phyloP scores from a whole-genome alignment of 495 filamentous ascomycete genomes.

The Chlorociboria aeruginascens region DNA sequence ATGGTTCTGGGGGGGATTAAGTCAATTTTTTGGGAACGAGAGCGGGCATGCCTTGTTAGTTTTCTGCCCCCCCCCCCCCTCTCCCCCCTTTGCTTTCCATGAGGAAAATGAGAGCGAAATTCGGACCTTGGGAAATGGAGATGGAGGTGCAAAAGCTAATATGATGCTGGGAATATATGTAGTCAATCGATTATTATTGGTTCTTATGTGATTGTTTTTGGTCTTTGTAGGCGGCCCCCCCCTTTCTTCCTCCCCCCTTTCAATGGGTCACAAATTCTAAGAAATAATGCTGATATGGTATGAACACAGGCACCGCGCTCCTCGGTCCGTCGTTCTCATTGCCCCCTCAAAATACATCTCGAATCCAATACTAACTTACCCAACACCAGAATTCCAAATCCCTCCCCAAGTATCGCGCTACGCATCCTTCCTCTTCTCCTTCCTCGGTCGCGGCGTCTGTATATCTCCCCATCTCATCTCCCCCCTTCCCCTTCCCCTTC shows the following conservation, averaged over 20 bases:
- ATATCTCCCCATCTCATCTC: constrained; percentile 28
- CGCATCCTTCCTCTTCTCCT: constrained; percentile 94
- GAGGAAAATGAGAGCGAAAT: neutral
- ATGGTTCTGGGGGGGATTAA: constrained; percentile 85
- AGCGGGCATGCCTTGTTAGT: constrained; percentile 14
- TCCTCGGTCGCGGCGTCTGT: constrained; percentile 92
- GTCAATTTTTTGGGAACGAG: constrained; percentile 64
- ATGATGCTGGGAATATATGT: no score
- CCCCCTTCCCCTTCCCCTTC: no score
- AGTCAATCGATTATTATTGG: constrained; percentile 50
- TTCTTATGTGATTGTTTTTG: constrained; percentile 80
- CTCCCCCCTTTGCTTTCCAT: neutral
- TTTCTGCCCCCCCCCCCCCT: constrained; percentile 25
- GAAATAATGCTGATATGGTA: neutral
- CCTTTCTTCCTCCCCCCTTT: constrained; percentile 4
- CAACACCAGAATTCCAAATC: constrained; percentile 68
- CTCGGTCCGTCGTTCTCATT: constrained; percentile 28
- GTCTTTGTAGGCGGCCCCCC: constrained; percentile 50
- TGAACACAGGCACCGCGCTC: constrained; percentile 39
- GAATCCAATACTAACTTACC: constrained; percentile 7
- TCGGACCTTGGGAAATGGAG: neutral
- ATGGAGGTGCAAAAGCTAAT: neutral
- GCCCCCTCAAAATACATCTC: neutral
- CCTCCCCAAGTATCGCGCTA: constrained; percentile 86
- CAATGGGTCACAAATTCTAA: neutral